Conservation (phyloP, 495 filamentous ascomycete genomes). For the Barbatosphaeria neglecta region DNA sequence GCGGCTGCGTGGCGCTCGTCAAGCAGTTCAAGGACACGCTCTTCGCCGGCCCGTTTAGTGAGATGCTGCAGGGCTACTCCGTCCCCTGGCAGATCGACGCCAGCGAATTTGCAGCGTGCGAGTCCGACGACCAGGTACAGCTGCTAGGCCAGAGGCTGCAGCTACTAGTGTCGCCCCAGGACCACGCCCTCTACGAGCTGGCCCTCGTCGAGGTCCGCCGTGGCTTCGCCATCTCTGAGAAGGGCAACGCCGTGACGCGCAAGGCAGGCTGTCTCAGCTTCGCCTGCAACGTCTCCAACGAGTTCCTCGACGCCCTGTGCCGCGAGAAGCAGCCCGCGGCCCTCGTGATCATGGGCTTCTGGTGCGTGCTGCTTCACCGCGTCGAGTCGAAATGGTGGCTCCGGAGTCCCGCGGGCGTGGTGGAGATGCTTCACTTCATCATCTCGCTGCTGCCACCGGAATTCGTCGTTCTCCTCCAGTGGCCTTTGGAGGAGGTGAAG, state of each 20-base stretch:
- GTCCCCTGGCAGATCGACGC: conserved; percentile 1
- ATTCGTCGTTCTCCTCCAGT: background rate
- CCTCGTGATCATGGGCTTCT: conserved; percentile 12
- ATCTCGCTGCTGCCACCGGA: background rate
- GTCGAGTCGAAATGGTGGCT: conserved; percentile 13
- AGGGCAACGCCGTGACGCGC: conserved; percentile 2
- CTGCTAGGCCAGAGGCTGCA: conserved; percentile 1
- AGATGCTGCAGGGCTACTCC: conserved; percentile 4
- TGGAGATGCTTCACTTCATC: background rate
- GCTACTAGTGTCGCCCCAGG: background rate
- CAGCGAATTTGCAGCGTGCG: background rate
- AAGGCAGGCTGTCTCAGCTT: conserved; percentile 12
- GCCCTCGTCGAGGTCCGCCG: conserved; percentile 4
- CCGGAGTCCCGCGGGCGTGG: background rate
- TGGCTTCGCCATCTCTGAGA: conserved; percentile 9
- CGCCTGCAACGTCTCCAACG: conserved; percentile 1
- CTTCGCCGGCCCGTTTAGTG: conserved; percentile 3
- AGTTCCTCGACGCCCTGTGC: conserved; percentile 4
- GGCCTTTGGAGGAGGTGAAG: background rate
- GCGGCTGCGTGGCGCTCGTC: conserved; percentile 5
- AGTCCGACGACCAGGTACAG: background rate
- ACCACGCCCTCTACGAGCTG: conserved; percentile 1
- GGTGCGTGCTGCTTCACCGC: conserved; percentile 13
- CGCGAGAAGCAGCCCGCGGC: conserved; percentile 5
- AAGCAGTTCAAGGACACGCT: conserved; percentile 2